Evolutionary conservation across 768 basidiomycete genomes (phyloP).

Genomic region (Leccinum rimulosum): DNA sequence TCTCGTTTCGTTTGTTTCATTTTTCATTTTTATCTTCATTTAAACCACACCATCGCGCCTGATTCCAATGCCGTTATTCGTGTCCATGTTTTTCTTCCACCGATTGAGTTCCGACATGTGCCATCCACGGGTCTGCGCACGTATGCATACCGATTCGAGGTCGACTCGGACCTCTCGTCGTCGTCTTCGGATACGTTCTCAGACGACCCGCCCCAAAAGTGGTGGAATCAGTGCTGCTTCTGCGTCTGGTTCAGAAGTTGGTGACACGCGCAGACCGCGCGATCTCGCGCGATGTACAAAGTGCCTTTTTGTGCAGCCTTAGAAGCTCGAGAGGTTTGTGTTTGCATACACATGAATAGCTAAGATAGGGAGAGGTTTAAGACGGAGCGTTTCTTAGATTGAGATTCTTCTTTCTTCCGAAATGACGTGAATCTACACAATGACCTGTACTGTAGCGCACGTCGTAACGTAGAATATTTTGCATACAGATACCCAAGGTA

Average conservation of each 20-base stretch:
- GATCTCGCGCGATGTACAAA: not conserved
- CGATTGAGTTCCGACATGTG: constrained; percentile 3
- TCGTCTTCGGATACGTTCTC: constrained; percentile 22
- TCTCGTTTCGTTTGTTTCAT: not conserved
- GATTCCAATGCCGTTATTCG: not conserved
- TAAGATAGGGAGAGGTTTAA: not conserved
- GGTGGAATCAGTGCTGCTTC: constrained; percentile 19
- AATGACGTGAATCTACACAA: no score
- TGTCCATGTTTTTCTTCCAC: not conserved
- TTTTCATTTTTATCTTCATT: not conserved
- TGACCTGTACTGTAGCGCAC: no score
- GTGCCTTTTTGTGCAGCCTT: no score
- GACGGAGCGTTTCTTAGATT: not conserved
- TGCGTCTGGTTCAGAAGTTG: constrained; percentile 26
- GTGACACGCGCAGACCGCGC: constrained; percentile 10
- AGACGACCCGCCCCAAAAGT: constrained; percentile 19
- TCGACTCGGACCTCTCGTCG: constrained; percentile 26
- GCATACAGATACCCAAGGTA: no score
- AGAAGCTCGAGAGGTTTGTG: not conserved
- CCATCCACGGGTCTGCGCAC: constrained; percentile 5
- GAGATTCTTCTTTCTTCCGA: not conserved
- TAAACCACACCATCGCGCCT: not conserved
- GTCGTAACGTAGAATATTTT: no score
- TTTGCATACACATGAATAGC: not conserved
- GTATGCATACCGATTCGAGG: constrained; percentile 19